These are phyloP conservation scores for Calvatia gigantea DNA, from an alignment of 768 basidiomycete species.

Conservation along the genomic window DNA sequence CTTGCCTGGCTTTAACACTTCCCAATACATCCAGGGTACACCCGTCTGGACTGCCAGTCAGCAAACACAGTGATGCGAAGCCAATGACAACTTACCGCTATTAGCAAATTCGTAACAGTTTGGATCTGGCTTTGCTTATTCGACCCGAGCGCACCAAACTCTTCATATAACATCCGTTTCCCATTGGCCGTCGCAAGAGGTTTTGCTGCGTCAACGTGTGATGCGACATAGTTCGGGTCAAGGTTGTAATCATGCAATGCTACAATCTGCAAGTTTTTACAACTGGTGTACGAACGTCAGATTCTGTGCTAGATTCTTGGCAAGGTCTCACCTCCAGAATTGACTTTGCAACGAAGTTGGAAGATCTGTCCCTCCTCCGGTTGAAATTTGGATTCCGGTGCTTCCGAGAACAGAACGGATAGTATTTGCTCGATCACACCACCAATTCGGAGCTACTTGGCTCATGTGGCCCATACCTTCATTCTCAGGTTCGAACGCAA, in stretches of 20 bases:
- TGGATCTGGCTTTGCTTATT: slow-evolving; percentile 36
- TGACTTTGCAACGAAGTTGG: slow-evolving; percentile 24
- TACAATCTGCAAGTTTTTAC: slow-evolving; percentile 20
- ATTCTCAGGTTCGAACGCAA: slow-evolving; percentile 24
- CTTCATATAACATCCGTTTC: slow-evolving; percentile 33
- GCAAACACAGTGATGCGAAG: neutral
- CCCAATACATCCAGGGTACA: slow-evolving; percentile 26
- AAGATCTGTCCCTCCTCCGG: slow-evolving; percentile 23
- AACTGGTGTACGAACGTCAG: slow-evolving; percentile 10
- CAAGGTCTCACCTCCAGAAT: slow-evolving; percentile 18
- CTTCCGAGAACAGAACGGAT: slow-evolving; percentile 24
- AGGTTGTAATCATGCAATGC: slow-evolving; percentile 34
- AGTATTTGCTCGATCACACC: slow-evolving; percentile 22
- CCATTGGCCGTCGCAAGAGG: slow-evolving; percentile 31
- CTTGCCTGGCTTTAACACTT: slow-evolving; percentile 21
- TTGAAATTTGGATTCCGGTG: slow-evolving; percentile 23
- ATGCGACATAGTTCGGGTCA: slow-evolving; percentile 39
- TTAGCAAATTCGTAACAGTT: slow-evolving; percentile 32
- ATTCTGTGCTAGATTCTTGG: neutral
- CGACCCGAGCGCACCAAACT: slow-evolving; percentile 34
- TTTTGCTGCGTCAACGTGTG: slow-evolving; percentile 36
- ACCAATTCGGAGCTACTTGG: slow-evolving; percentile 24
- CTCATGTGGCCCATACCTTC: slow-evolving; percentile 27
- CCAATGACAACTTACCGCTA: slow-evolving; percentile 24
- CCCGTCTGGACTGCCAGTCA: slow-evolving; percentile 13